Evolutionary conservation across 495 filamentous ascomycete species (phyloP).

Genomic region (Choiromyces venosus): DNA sequence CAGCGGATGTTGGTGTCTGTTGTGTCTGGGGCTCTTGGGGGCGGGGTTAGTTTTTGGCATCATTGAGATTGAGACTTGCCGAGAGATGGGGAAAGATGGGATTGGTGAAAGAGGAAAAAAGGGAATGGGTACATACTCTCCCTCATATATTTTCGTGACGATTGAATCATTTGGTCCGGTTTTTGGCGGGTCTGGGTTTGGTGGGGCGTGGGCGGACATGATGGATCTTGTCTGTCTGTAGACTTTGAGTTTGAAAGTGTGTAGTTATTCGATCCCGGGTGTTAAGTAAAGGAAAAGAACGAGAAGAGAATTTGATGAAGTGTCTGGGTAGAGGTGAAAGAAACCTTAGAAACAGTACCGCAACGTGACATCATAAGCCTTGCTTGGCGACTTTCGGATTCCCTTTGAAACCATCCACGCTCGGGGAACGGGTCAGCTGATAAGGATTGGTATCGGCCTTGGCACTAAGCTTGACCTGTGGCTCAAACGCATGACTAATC

Average conservation of each 20-base stretch:
- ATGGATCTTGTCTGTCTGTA: background rate
- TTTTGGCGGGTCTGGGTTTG: constrained; percentile 57
- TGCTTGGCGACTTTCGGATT: too few relatives aligned
- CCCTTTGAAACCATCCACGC: too few relatives aligned
- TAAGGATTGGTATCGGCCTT: background rate
- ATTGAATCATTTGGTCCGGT: constrained; percentile 60
- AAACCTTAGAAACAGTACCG: too few relatives aligned
- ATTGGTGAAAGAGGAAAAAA: background rate
- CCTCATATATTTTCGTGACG: constrained; percentile 72
- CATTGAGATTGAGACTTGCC: constrained; percentile 18
- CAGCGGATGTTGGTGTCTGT: constrained; percentile 84
- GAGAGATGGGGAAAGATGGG: constrained; percentile 16
- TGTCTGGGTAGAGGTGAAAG: background rate
- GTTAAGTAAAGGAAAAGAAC: background rate
- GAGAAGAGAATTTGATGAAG: background rate
- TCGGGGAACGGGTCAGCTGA: background rate
- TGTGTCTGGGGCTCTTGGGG: constrained; percentile 63
- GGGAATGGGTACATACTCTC: constrained; percentile 60
- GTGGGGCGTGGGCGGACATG: constrained; percentile 31
- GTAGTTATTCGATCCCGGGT: background rate
- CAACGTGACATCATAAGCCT: constrained; percentile 17
- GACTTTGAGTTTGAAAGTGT: background rate
- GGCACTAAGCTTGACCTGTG: background rate
- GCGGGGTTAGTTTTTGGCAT: constrained; percentile 24
- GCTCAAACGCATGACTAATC: background rate